Base-by-base conservation (phyloP, 257 asterid genomes). In the Sherardia arvensis region DNA sequence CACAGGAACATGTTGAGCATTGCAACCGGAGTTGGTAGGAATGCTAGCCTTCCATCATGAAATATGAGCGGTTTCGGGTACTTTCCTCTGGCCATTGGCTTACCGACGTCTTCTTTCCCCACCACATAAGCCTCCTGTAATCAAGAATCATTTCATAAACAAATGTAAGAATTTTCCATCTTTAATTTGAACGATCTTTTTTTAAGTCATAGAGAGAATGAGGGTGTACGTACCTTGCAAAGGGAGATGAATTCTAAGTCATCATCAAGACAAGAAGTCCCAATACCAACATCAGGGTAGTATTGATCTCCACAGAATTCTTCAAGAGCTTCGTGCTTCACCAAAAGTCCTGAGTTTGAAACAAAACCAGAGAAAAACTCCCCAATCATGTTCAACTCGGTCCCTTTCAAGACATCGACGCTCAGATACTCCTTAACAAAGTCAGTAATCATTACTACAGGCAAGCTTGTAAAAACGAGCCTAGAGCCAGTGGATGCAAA, bases 261-360 rank as follows among this genome's bases (percentile, higher is more conserved):
- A 61, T 75, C 83, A 32, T 76, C 64, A 29, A 58, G 26, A 53
- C 30, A 74, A 7, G 86, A 72, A 75, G 73, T 61, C 34, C 94
- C 97, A 74, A 91, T 72, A 2, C 95, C 97, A 70, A 91, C 56
- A 76, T 88, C 90, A 0, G 98, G 95, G 45, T 47, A 73, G 38
- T 66, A 80, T 1, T 15, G 51, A 43, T 84, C 91, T 1, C 84
- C 88, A 61, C 81, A 69, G 7, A 81, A 27, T 32, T 88, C 91
- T 73, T 80, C 76, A 4, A 86, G 25, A 28, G 96, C 94, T 60
- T 76, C 76, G 36, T 84, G 86, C 53, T n/a, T n/a, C n/a, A n/a
- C n/a, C n/a, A n/a, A n/a, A n/a, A n/a, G n/a, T n/a, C n/a, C n/a
- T n/a, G n/a, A n/a, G n/a, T n/a, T n/a, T n/a, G n/a, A n/a, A n/a